Percentiles rank a stretch among this genome's conserved stretches.
These are phyloP conservation scores for Austroboletus niveus DNA, from an alignment of 1,284 basidiomycete species.

Conservation along the genomic window DNA sequence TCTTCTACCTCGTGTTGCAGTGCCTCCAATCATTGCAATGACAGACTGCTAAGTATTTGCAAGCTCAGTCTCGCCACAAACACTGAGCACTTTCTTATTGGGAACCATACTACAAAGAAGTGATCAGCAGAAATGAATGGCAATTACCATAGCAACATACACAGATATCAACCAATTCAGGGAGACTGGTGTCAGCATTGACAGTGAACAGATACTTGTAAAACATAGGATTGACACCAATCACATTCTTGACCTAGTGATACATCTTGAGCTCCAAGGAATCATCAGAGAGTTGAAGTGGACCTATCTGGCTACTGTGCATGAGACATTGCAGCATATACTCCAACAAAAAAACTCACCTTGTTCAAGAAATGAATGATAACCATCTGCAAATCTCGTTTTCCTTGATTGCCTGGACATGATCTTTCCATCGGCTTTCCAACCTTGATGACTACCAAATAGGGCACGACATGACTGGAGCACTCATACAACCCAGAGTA, in stretches of 20 bases:
- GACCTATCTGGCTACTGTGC: conserved; percentile 49
- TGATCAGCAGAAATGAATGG: background rate
- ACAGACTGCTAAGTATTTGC: conserved; percentile 90
- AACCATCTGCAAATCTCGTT: conserved; percentile 95
- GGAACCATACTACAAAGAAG: conserved; percentile 68
- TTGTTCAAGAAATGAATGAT: conserved; percentile 98
- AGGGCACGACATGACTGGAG: conserved; percentile 93
- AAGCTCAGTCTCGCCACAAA: conserved; percentile 91
- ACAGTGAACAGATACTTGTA: conserved; percentile 98
- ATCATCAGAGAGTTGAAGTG: conserved; percentile 96
- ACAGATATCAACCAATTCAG: conserved; percentile 90
- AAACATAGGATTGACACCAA: conserved; percentile 97
- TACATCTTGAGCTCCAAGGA: conserved; percentile 97
- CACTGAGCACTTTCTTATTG: conserved; percentile 91
- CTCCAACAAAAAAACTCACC: conserved; percentile 39
- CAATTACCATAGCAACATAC: conserved; percentile 43
- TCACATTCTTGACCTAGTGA: conserved; percentile 99
- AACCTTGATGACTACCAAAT: conserved; percentile 94
- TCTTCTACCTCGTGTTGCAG: too few species aligned
- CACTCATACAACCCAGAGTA: too few species aligned
- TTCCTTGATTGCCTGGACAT: conserved; percentile 93
- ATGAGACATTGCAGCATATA: background rate
- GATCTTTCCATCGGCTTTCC: conserved; percentile 94
- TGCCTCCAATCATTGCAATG: too few species aligned
- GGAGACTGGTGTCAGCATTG: conserved; percentile 88